Base-by-base conservation (phyloP, 495 filamentous ascomycete species). In the Lepraria neglecta region DNA sequence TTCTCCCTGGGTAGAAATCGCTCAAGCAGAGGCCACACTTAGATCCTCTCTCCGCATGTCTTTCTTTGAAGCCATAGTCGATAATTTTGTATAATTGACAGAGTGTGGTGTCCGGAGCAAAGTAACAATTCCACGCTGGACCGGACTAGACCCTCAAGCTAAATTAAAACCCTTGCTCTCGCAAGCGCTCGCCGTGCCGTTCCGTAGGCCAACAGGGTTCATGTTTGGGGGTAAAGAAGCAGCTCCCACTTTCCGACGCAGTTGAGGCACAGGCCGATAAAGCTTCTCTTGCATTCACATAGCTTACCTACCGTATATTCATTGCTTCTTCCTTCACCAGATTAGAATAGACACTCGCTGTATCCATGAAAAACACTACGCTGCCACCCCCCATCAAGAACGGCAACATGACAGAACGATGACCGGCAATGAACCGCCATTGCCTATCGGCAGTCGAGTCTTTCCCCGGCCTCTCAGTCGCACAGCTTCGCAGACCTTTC, bases 41-140 rank as follows among this genome's bases (percentile, higher is more conserved):
- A 96, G 81, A 75, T 96, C 90, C 54, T 80, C 76, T 68, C 90
- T 80, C 40, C 91, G 84, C 88, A 92, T 91, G 73, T 96, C 90
- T 73, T 91, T 95, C 73, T 84, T 89, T 42, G 82, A 80, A 30
- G 87, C 75, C 87, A 91, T 91, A 21, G 14, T 15, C 31, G 1
- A n/a, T 31, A 27, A 9, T 10, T 7, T 38, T 38, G 7, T 38
- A 33, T 9, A 31, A 0, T 33, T 52, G 48, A 27, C 28, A 14
- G 46, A 19, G 21, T 4, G 11, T 27, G 46, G 11, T 6, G 5
- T 43, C 14, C 6, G 1, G 11, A 27, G 21, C 35, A 62, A 21
- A 61, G 52, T 24, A 24, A 2, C 1, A 24, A 24, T 24, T 24
- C 24, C 2, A 2, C 1, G 2, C 24, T 24, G 24, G 24, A 24